Percentiles rank a stretch among this genome's conserved stretches.
These are phyloP conservation scores for Ophiostoma angusticollis DNA, from an alignment of 2,329 filamentous ascomycete species.

Conservation along the genomic window DNA sequence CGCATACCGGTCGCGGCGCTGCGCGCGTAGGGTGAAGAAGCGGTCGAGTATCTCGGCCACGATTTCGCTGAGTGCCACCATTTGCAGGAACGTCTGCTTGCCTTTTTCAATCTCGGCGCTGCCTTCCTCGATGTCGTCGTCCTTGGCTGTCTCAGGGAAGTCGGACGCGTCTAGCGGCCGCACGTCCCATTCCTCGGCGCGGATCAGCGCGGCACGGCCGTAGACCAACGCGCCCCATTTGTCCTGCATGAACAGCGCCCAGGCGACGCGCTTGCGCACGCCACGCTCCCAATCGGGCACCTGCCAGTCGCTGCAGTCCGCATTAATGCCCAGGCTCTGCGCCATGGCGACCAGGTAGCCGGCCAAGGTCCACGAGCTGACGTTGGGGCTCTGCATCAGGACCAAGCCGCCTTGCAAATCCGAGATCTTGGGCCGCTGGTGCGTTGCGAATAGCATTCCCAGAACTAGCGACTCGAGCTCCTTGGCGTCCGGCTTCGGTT, in stretches of 20 bases:
- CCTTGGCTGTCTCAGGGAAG: slow-evolving; percentile 12
- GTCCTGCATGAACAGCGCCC: slow-evolving; percentile 49
- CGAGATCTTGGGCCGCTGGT: slow-evolving; percentile 27
- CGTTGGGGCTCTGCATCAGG: slow-evolving; percentile 28
- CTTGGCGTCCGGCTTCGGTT: slow-evolving; percentile 24
- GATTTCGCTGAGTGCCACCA: too few relatives aligned
- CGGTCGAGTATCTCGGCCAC: too few relatives aligned
- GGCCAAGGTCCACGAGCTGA: slow-evolving; percentile 27
- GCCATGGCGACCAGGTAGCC: slow-evolving; percentile 35
- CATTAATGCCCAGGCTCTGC: slow-evolving; percentile 40
- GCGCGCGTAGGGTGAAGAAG: too few relatives aligned
- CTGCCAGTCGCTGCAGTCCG: slow-evolving; percentile 43
- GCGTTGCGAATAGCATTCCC: slow-evolving; percentile 21
- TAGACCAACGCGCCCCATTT: slow-evolving; percentile 41
- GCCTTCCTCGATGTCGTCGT: too few relatives aligned
- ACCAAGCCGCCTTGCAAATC: slow-evolving; percentile 31
- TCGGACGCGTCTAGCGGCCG: slow-evolving; percentile 13
- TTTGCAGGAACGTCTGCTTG: too few relatives aligned
- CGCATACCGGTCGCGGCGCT: too few relatives aligned
- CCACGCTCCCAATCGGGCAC: slow-evolving; percentile 45
- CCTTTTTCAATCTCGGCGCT: too few relatives aligned
- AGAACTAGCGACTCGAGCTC: slow-evolving; percentile 22
- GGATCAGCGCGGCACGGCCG: slow-evolving; percentile 39
- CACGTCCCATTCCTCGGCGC: slow-evolving; percentile 37
- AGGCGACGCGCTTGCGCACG: slow-evolving; percentile 42